Conservation (phyloP, 2,329 filamentous ascomycete species). For the Microsporum canis region DNA sequence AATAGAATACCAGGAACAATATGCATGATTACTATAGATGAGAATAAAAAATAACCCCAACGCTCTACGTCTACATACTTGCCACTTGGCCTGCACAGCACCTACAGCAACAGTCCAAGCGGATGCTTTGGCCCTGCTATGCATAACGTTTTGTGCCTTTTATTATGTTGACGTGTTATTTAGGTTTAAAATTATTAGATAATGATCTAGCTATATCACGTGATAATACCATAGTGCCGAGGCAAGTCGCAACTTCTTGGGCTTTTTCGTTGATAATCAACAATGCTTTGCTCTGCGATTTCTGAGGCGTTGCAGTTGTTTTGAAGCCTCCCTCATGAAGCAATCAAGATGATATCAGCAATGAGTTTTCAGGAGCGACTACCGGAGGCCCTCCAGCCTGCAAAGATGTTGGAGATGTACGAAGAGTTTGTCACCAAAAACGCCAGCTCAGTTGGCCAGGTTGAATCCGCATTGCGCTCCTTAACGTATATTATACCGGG, state of each 20-base stretch:
- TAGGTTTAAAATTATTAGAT: neutral
- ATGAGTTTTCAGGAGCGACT: constrained; percentile 21
- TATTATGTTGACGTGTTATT: neutral
- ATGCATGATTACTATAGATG: neutral
- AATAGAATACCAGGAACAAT: constrained; percentile 34
- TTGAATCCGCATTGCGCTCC: constrained; percentile 84
- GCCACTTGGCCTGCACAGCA: too few relatives aligned
- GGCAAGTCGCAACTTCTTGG: neutral
- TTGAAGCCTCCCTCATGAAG: neutral
- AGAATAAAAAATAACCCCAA: neutral
- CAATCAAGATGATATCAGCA: constrained; percentile 24
- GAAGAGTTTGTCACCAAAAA: constrained; percentile 88
- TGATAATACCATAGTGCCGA: neutral
- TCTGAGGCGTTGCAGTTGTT: neutral
- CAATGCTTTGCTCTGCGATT: neutral
- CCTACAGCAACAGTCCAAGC: too few relatives aligned
- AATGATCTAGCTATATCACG: neutral
- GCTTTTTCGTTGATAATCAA: neutral
- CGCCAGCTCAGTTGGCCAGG: constrained; percentile 81
- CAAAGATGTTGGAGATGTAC: constrained; percentile 31
- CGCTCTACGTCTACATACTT: too few relatives aligned
- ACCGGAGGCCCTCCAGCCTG: constrained; percentile 25
- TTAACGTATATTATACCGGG: constrained; percentile 93
- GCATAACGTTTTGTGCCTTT: neutral
- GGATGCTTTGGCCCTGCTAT: too few relatives aligned